Conservation (phyloP, 768 basidiomycete genomes). For the Mycena venus region DNA sequence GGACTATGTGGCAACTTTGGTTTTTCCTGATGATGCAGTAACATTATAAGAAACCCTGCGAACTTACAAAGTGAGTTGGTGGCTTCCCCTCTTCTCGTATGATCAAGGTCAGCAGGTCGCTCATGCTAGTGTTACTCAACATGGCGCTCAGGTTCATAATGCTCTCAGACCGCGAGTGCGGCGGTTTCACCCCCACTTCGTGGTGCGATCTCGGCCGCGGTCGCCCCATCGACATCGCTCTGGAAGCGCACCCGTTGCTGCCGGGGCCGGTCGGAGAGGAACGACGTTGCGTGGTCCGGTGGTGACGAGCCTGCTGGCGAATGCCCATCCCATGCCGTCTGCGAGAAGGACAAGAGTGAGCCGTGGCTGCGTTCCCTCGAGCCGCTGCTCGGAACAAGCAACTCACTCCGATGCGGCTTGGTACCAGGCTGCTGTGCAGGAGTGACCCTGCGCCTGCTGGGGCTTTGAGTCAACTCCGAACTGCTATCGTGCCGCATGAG, state of each 20-base stretch:
- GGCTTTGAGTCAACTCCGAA: conserved; percentile 67
- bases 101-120: conserved; percentile 79
- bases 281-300: conserved; percentile 47
- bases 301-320: conserved; percentile 43
- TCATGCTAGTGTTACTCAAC: conserved; percentile 68
- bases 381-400: conserved; percentile 56
- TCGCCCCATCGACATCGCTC: conserved; percentile 77
- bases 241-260: conserved; percentile 75
- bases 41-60: conserved; percentile 23
- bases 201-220: conserved; percentile 78
- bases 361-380: conserved; percentile 51
- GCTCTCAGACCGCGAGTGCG: no score
- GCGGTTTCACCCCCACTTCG: conserved; percentile 67
- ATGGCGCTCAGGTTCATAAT: conserved; percentile 71
- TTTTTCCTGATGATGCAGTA: no score
- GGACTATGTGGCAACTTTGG: no score
- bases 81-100: conserved; percentile 86
- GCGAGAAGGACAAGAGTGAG: conserved; percentile 59
- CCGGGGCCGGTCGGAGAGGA: conserved; percentile 52
- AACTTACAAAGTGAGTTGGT: no score
- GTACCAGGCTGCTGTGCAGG: conserved; percentile 73
- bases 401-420: no score
- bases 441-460: conserved; percentile 54
- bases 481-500: conserved; percentile 68
- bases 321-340: conserved; percentile 67